Evolutionary conservation across 371 early-diverging fungal species (phyloP), one percentile per base, ranked within the genome.

Genomic region (Mortierella sp.): DNA sequence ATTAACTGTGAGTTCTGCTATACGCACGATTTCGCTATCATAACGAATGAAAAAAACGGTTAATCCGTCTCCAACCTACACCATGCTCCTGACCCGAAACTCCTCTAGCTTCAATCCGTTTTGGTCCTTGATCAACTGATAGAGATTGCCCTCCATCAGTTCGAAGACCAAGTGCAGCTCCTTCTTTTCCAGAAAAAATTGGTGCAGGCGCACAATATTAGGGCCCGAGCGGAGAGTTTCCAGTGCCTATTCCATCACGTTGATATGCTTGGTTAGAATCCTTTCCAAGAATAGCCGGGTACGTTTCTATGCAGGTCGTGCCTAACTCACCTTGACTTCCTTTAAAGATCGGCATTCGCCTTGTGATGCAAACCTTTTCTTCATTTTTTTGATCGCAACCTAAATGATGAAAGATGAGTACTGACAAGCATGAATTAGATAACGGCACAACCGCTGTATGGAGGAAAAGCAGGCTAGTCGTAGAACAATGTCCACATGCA

Each of bases 331-430:
- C 73, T 91, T 89, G 52, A 94, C 88, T 71, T 97, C 96, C 43
- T 92, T 86, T 48, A 97, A 83, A 11, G 87, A 87, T 23, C 88
- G 82, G 52, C 93, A 93, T 68, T 94, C 94, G 12, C 92, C 87
- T 80, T 87, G 86, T 2, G 87, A 85, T 30, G 84, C 85, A 63
- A 91, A 93, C 62, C 93, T 94, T 73, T 93, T 90, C 82, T 97
- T 95, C 95, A 97, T 96, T 56, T 91, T 88, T 80, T 97, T 97
- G 56, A 97, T 93, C 11, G 98, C 98, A 4, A 97, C 93, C 95
- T 93, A 59, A 24, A 7, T 5, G 11, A 11, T n/a, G 21, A 27
- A 44, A 6, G 39, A 43, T 24, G 28, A 24, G 28, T 24, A 9
- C 9, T n/a, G n/a, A n/a, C n/a, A n/a, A n/a, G n/a, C n/a, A n/a